Conservation (phyloP, 2,329 filamentous ascomycete genomes). For the Helminthosporium solani region DNA sequence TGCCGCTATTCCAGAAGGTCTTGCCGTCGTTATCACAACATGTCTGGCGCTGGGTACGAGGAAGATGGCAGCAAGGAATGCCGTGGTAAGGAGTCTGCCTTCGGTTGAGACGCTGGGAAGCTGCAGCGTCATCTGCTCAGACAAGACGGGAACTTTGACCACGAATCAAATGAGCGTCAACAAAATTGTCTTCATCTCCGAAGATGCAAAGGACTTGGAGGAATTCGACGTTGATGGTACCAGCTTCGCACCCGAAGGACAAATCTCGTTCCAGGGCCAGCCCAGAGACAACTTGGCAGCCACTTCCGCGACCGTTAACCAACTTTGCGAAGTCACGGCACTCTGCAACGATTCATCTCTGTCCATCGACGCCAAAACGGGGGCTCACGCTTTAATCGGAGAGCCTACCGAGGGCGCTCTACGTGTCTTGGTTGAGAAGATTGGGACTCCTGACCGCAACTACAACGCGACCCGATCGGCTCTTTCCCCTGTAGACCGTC, state of each 20-base stretch:
- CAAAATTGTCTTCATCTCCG: constrained; percentile 82
- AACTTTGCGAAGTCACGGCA: constrained; percentile 69
- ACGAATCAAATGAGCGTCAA: constrained; percentile 99
- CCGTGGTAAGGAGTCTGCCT: constrained; percentile 90
- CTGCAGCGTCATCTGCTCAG: constrained; percentile 99
- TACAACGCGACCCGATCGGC: constrained; percentile 55
- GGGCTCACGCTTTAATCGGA: constrained; percentile 77
- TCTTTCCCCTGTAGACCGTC: constrained; percentile 58
- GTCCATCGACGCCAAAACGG: constrained; percentile 74
- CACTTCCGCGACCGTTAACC: constrained; percentile 73
- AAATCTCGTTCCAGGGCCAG: constrained; percentile 69
- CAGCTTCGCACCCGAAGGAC: constrained; percentile 82
- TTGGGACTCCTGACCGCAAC: constrained; percentile 73
- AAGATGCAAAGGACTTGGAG: constrained; percentile 71
- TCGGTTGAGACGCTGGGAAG: constrained; percentile 97
- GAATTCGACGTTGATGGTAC: constrained; percentile 90
- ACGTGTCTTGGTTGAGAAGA: constrained; percentile 87
- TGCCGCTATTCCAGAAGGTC: constrained; percentile 93
- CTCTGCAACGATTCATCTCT: constrained; percentile 89
- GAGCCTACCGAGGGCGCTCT: constrained; percentile 95
- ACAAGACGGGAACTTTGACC: constrained; percentile 97
- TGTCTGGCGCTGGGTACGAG: constrained; percentile 93
- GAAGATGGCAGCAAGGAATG: constrained; percentile 99
- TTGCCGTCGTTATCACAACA: constrained; percentile 98
- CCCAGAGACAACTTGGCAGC: constrained; percentile 66